Evolutionary conservation across 75 land plant species (phyloP).

Genomic region (Adiantum capillusveneris): DNA sequence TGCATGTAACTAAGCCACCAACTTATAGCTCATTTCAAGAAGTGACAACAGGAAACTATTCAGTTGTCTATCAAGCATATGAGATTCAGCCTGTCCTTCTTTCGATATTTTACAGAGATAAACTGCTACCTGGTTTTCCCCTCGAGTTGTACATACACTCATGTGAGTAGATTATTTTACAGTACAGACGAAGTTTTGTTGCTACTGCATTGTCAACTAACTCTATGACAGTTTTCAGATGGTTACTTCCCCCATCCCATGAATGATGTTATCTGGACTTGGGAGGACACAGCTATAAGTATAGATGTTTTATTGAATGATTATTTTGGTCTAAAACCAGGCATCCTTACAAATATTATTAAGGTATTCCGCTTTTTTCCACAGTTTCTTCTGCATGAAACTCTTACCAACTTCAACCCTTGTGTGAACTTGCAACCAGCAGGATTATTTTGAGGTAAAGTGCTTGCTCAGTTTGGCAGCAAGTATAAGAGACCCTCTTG

Average conservation of each 20-base stretch:
- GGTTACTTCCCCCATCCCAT: conserved; percentile 1
- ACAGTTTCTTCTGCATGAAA: no score
- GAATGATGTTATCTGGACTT: conserved; percentile 1
- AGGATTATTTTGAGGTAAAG: no score
- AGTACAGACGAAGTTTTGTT: no score
- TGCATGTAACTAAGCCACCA: not conserved
- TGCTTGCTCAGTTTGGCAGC: no score
- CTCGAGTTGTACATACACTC: not conserved
- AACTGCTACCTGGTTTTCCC: not conserved
- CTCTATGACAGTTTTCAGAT: not conserved
- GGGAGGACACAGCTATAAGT: not conserved
- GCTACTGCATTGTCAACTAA: no score
- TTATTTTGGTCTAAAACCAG: conserved; percentile 1
- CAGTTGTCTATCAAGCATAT: not conserved
- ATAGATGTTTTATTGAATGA: not conserved
- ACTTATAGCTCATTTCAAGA: not conserved
- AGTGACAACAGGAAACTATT: not conserved
- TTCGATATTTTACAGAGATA: not conserved
- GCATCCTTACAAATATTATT: not conserved
- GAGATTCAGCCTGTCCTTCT: not conserved
- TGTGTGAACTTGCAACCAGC: no score
- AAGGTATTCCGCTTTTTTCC: no score
- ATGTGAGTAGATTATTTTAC: not conserved
- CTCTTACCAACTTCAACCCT: no score
- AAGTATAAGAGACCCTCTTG: no score